Base-by-base conservation (phyloP, 1,284 basidiomycete species). In the Cutaneotrichosporon dermatis region DNA sequence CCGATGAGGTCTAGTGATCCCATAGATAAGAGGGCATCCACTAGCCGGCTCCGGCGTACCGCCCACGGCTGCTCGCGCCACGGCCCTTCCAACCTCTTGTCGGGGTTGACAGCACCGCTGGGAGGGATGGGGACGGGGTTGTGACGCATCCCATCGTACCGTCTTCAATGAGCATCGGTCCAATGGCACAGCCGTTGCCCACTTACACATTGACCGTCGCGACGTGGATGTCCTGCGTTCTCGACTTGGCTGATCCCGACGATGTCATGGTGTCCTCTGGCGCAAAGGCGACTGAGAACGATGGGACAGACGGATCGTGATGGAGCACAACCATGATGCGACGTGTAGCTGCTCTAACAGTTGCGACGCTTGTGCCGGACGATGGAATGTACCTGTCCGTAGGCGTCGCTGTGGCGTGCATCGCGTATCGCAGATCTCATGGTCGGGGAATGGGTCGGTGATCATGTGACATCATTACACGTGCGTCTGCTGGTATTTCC, bases 1-100 rank as follows among this genome's bases (percentile, higher is more conserved):
- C 83, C 85, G 80, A 74, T 52, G 39, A 73, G 68, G 52, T 78
- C 74, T 3, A 75, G 60, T 7, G 65, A 51, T 8, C 71, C 70
- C 8, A 62, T 63, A 11, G 64, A 60, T 9, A 74, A 46, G 4
- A 69, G 56, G 7, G 68, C 64, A 52, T 77, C 76, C 4, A 73
- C 66, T 9, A 76, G 62, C 4, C 74, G 60, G 34, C 66, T 69
- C 15, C 74, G 68, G 4, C 76, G 63, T 55, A 76, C 73, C 0
- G 70, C 62, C 76, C 71, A 75, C 6, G 71, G 73, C 41, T 63
- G 58, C 58, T 76, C 72, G 37, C 41, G 56, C 56, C 69, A 74
- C 25, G 55, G 39, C 33, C 63, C 53, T 4, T 42, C 39, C 46
- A 44, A 52, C 11, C 55, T 42, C 34, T 35, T 42, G 4, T 58